Base-by-base conservation (phyloP, 139 green algal genomes). In the Chlamydomonas sp. region DNA sequence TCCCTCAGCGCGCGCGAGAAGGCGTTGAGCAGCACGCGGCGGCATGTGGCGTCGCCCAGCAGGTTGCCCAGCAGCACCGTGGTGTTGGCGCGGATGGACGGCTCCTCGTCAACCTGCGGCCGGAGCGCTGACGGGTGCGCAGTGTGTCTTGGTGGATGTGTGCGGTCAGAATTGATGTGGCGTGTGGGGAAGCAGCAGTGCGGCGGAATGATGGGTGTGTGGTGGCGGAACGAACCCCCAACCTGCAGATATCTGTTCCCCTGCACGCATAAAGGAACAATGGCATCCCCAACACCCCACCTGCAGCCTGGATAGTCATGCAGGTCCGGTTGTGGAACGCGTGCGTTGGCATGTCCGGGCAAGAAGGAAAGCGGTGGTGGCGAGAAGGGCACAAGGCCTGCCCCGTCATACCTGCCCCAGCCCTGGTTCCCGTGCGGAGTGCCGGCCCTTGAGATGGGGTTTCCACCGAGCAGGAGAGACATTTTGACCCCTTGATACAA, bases 51-150 rank as follows among this genome's bases (percentile, higher is more conserved):
- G 58, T 99, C 95, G 16, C 93, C 92, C 5, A 99, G 93, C 64
- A 99, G 94, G 93, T 97, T 99, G 89, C 98, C 97, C 78, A 99
- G 94, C 83, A 99, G 93, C 66, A 99, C 98, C 18, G 98, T 99
- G 49, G 98, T 99, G 94, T 99, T 99, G 90, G 98, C 98, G 15
- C 98, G 95, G 88, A 99, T 99, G 64, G 95, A 95, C 5, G 98
- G 91, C 93, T 99, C 97, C 85, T 98, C 95, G 86, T 99, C 98
- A 18, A 99, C 95, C 95, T 99, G 94, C 17, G 1, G 31, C 31
- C 31, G 31, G 31, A 49, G 31, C 31, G 31, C 31, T 49, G 31
- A 49, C 31, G 31, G 31, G 31, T 49, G 31, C 31, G 31, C 10
- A 14, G 14, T 7, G 61, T 8, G 72, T 63, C 7, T 20, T 57